These are phyloP conservation scores for Moniliophthora roreri DNA, from an alignment of 1,284 basidiomycete genomes.

Conservation along the genomic window DNA sequence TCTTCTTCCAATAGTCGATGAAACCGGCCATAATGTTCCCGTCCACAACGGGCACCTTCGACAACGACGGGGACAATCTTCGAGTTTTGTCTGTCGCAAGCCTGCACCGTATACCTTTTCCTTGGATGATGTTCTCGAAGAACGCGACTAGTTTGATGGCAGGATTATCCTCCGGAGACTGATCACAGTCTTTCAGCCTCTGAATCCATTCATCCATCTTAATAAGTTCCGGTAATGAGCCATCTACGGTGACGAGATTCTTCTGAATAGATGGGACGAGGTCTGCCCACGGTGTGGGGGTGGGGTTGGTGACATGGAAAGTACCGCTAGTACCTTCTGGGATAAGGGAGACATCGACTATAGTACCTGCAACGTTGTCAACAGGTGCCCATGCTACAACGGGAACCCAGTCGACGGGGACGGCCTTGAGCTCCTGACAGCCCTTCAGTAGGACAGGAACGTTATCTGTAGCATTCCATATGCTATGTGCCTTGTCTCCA, in stretches of 20 bases:
- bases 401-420: conserved; percentile 6
- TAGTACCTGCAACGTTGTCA: conserved; percentile 2
- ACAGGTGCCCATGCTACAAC: conserved; percentile 5
- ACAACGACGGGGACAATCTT: not conserved
- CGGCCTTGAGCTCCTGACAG: not conserved
- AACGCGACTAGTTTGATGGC: conserved; percentile 10
- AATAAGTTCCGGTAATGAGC: not conserved
- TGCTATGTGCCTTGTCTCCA: conserved; percentile 3
- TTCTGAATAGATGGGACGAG: conserved; percentile 2
- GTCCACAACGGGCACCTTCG: not conserved
- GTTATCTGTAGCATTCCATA: conserved; percentile 9
- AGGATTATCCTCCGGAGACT: conserved; percentile 6
- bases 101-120: conserved; percentile 4
- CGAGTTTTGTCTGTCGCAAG: conserved; percentile 7
- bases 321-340: conserved; percentile 5
- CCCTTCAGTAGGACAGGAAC: not conserved
- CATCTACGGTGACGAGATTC: not conserved
- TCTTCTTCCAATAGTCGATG: too few species aligned
- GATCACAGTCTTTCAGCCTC: not conserved
- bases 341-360: conserved; percentile 4
- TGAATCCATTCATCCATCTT: not conserved
- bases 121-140: conserved; percentile 11
- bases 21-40: too few species aligned
- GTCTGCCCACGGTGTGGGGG: conserved; percentile 6
- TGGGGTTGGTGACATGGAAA: conserved; percentile 5